Conservation (phyloP, 345 rosid species). For the Populus nigra region DNA sequence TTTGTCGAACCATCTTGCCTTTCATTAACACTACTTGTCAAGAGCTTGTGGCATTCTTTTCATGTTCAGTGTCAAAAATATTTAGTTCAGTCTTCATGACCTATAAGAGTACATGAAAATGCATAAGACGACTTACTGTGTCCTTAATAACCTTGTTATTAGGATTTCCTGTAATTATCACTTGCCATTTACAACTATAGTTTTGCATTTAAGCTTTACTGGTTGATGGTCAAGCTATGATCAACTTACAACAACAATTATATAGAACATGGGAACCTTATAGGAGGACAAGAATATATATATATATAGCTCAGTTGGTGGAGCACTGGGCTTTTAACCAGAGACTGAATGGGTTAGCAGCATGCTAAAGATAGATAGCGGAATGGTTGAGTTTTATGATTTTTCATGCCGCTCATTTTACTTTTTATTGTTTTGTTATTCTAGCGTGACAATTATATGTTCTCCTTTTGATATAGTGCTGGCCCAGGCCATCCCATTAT, state of each 20-base stretch:
- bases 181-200: not conserved
- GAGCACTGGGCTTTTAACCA: not conserved
- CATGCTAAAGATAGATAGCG: not conserved
- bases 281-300: no score
- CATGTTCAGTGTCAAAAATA: not conserved
- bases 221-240: not conserved
- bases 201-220: not conserved
- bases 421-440: not conserved
- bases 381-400: not conserved
- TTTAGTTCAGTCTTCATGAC: not conserved
- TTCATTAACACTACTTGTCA: not conserved
- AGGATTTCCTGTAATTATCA: not conserved
- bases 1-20: not conserved
- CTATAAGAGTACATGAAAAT: not conserved
- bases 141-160: not conserved
- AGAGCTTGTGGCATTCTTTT: not conserved
- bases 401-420: not conserved
- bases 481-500: not conserved
- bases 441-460: not conserved
- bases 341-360: not conserved
- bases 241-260: not conserved
- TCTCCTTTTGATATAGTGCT: not conserved
- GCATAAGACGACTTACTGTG: not conserved
- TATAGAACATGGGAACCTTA: not conserved
- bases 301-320: no score